Conservation (phyloP, 2,329 filamentous ascomycete species). For the Sordariomycetes sp. region DNA sequence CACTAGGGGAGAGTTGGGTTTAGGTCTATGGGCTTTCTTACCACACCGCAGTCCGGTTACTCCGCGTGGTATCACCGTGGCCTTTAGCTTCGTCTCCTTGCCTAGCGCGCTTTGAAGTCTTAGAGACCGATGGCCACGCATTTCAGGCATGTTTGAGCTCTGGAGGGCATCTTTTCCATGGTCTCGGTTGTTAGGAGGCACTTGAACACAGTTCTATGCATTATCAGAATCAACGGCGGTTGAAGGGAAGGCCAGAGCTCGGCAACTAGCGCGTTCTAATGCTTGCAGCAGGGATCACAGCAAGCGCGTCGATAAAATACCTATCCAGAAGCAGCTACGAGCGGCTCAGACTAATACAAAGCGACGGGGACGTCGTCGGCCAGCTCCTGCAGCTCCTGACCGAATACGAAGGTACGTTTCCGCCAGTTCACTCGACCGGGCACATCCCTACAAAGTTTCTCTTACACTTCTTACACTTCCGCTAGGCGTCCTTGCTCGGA, state of each 20-base stretch:
- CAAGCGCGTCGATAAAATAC: constrained; percentile 32
- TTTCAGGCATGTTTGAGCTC: too few relatives aligned
- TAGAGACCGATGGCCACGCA: too few relatives aligned
- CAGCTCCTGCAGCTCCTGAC: constrained; percentile 60
- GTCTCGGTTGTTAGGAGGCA: background rate
- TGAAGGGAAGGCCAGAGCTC: background rate
- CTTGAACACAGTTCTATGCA: background rate
- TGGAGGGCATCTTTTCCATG: background rate
- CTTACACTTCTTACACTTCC: background rate
- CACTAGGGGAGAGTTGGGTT: too few relatives aligned
- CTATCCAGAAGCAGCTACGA: constrained; percentile 28
- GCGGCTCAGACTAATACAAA: constrained; percentile 36
- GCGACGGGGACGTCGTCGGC: constrained; percentile 53
- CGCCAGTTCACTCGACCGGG: background rate
- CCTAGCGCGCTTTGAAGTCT: too few relatives aligned
- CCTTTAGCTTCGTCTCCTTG: too few relatives aligned
- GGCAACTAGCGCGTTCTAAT: background rate
- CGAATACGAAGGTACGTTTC: constrained; percentile 56
- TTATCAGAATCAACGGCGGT: background rate
- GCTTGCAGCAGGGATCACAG: background rate
- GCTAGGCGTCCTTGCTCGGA: constrained; percentile 61
- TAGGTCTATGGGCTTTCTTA: too few relatives aligned
- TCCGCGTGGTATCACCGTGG: too few relatives aligned
- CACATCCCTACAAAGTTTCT: background rate
- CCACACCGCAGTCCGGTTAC: too few relatives aligned